Evolutionary conservation across 2,329 filamentous ascomycete species (phyloP).

Genomic region (Aspergillus cejpii): DNA sequence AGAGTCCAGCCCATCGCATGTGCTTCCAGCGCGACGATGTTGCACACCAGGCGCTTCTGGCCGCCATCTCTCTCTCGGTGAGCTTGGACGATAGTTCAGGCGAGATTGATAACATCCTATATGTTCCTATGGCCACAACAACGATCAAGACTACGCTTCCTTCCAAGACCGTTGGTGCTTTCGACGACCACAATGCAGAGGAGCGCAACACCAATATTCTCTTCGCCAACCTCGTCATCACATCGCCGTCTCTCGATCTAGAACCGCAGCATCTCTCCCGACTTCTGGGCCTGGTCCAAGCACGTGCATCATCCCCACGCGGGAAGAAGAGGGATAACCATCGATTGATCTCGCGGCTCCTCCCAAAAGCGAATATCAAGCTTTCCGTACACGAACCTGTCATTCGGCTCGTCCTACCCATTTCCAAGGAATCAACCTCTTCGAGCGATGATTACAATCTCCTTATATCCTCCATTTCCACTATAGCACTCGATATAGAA

Average conservation of each 20-base stretch:
- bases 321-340: slow-evolving; percentile 46
- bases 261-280: slow-evolving; percentile 87
- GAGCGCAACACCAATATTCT: slow-evolving; percentile 94
- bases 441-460: slow-evolving; percentile 82
- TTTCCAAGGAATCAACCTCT: slow-evolving; percentile 53
- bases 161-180: slow-evolving; percentile 83
- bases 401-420: slow-evolving; percentile 76
- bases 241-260: slow-evolving; percentile 87
- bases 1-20: slow-evolving; percentile 93
- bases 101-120: slow-evolving; percentile 77
- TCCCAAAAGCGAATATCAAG: slow-evolving; percentile 92
- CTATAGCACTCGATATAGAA: slow-evolving; percentile 84
- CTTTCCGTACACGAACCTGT: slow-evolving; percentile 96
- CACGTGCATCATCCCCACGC: slow-evolving; percentile 41
- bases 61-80: slow-evolving; percentile 84
- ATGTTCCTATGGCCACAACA: slow-evolving; percentile 95
- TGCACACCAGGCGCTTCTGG: slow-evolving; percentile 87
- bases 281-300: slow-evolving; percentile 66
- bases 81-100: slow-evolving; percentile 86
- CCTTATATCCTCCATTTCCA: slow-evolving; percentile 90
- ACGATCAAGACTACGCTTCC: slow-evolving; percentile 90
- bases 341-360: slow-evolving; percentile 74
- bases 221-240: slow-evolving; percentile 92
- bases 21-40: slow-evolving; percentile 91
- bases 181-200: slow-evolving; percentile 61